phyloP scores from a whole-genome alignment of 2,329 filamentous ascomycete species.

The Aspergillus chevalieri region DNA sequence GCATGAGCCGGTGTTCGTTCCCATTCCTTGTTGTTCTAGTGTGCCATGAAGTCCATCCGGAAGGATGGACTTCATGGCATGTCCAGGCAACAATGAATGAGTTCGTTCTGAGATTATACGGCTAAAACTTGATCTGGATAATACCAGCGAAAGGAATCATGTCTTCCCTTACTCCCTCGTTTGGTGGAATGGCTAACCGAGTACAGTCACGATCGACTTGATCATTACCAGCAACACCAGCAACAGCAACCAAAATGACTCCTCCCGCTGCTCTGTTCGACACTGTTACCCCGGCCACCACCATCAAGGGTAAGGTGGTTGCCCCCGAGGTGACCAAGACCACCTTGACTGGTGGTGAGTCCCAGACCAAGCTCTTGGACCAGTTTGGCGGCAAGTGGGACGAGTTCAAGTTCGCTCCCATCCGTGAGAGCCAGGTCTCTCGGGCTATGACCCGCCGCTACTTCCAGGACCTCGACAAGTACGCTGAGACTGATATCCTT shows the following conservation, averaged over 20 bases:
- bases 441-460: constrained; percentile 91
- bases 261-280: constrained; percentile 66
- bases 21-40: constrained; percentile 21
- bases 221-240: constrained; percentile 12
- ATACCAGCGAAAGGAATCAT: constrained; percentile 99
- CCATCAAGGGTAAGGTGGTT: constrained; percentile 41
- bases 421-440: constrained; percentile 86
- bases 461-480: constrained; percentile 80
- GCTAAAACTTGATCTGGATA: constrained; percentile 96
- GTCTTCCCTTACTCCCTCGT: constrained; percentile 52
- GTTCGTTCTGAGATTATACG: constrained; percentile 71
- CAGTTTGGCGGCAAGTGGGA: constrained; percentile 74
- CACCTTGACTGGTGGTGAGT: constrained; percentile 27
- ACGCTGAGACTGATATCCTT: constrained; percentile 89
- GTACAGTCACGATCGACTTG: constrained; percentile 23
- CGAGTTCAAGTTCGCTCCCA: constrained; percentile 72
- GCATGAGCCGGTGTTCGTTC: constrained; percentile 63
- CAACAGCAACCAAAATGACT: constrained; percentile 56
- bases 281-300: constrained; percentile 29
- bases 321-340: constrained; percentile 33
- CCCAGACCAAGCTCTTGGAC: constrained; percentile 52
- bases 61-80: background rate
- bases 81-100: constrained; percentile 5
- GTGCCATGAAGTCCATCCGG: no score
- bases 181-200: constrained; percentile 37